Conservation (phyloP, 2,329 filamentous ascomycete genomes). For the Hymenoscyphus fructigenus region DNA sequence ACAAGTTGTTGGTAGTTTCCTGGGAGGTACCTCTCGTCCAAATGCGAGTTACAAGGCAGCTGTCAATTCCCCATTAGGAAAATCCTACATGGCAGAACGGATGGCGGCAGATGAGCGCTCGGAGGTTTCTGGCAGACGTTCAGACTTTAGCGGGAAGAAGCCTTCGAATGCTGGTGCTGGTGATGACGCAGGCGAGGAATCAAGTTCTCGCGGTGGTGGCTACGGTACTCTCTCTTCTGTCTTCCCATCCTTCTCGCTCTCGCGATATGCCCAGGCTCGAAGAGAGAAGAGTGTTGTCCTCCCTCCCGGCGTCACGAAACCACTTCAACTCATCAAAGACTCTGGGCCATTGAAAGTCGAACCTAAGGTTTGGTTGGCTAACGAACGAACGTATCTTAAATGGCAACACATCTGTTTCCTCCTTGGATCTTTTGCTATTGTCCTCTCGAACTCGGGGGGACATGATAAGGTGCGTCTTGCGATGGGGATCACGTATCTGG, state of each 20-base stretch:
- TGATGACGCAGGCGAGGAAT: constrained; percentile 41
- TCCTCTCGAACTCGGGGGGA: constrained; percentile 85
- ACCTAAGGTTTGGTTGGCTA: constrained; percentile 97
- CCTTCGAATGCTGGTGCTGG: constrained; percentile 18
- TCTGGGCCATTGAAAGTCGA: constrained; percentile 88
- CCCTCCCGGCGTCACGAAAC: constrained; percentile 85
- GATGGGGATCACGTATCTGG: constrained; percentile 81
- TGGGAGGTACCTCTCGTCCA: constrained; percentile 58
- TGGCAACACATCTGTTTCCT: constrained; percentile 96
- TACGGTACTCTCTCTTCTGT: constrained; percentile 66
- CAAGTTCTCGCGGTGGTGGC: constrained; percentile 37
- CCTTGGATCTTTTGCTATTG: constrained; percentile 78
- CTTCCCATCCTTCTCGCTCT: constrained; percentile 79
- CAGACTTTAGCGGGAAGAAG: constrained; percentile 30
- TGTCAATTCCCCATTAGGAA: constrained; percentile 65
- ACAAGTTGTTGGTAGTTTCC: constrained; percentile 82
- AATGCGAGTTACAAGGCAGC: constrained; percentile 55
- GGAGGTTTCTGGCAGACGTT: constrained; percentile 27
- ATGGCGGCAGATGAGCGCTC: constrained; percentile 46
- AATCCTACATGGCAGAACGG: constrained; percentile 61
- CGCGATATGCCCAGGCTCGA: constrained; percentile 66
- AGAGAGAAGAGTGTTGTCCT: constrained; percentile 55
- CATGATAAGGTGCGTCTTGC: constrained; percentile 72
- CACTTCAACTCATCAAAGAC: constrained; percentile 90
- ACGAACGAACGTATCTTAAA: constrained; percentile 97